Conservation (phyloP, 108 stramenopile species). For the Chaetoceros muelleri region DNA sequence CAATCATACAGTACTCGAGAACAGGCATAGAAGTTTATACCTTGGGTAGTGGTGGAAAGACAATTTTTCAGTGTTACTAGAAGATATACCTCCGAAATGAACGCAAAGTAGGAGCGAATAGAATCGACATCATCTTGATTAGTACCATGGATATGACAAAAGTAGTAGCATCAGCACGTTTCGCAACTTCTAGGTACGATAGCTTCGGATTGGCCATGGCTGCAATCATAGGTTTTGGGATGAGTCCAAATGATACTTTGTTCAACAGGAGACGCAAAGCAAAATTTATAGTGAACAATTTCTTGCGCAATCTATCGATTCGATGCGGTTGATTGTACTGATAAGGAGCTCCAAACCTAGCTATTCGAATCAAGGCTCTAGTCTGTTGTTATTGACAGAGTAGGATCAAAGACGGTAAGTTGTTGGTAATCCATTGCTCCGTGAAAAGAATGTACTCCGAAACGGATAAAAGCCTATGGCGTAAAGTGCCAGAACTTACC, state of each 20-base stretch:
- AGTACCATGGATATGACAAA: too few relatives aligned
- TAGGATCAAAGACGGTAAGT: too few relatives aligned
- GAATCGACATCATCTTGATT: too few relatives aligned
- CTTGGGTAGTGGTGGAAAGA: too few relatives aligned
- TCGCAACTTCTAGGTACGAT: conserved; percentile 41
- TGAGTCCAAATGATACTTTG: conserved; percentile 25
- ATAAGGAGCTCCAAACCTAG: conserved; percentile 50
- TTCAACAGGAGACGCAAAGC: conserved; percentile 37
- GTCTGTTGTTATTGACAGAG: conserved; percentile 14
- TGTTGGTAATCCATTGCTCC: too few relatives aligned
- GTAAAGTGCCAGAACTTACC: conserved; percentile 5
- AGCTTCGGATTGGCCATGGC: conserved; percentile 16
- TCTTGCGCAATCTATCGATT: conserved; percentile 21
- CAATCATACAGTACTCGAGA: too few relatives aligned
- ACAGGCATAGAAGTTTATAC: too few relatives aligned
- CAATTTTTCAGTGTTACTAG: too few relatives aligned
- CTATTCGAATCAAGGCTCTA: conserved; percentile 37
- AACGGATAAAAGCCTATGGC: too few relatives aligned
- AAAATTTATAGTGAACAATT: conserved; percentile 40
- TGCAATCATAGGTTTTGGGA: conserved; percentile 27
- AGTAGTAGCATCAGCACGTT: conserved; percentile 28
- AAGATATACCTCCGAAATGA: too few relatives aligned
- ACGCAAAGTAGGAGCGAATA: too few relatives aligned
- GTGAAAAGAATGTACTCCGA: too few relatives aligned
- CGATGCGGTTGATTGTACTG: conserved; percentile 52